Percentiles rank a stretch among this genome's conserved stretches.
phyloP scores from a whole-genome alignment of 2,329 filamentous ascomycete species.

The Hypoxylon sp. region DNA sequence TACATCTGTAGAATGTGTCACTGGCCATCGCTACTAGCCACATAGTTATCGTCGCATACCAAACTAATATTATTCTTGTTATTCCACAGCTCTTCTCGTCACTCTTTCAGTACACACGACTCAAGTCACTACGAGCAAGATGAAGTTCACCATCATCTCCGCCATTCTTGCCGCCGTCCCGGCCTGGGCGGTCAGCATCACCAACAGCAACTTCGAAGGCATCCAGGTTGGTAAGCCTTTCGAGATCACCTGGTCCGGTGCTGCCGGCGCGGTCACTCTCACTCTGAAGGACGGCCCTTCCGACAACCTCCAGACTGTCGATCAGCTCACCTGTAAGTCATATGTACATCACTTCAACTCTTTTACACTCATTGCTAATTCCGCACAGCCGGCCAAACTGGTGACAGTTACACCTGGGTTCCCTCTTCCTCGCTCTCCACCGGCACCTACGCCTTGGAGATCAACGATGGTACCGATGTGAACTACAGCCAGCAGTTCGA shows the following conservation, averaged over 20 bases:
- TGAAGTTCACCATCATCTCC: slow-evolving; percentile 54
- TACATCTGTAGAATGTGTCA: slow-evolving; percentile 11
- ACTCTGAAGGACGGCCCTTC: slow-evolving; percentile 59
- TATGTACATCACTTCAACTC: neutral
- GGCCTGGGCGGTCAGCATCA: slow-evolving; percentile 55
- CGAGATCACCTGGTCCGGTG: slow-evolving; percentile 61
- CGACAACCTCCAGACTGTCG: slow-evolving; percentile 56
- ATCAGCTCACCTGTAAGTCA: slow-evolving; percentile 57
- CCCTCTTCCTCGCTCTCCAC: slow-evolving; percentile 56
- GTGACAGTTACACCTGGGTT: slow-evolving; percentile 58
- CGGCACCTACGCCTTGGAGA: slow-evolving; percentile 64
- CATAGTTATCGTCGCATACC: slow-evolving; percentile 13
- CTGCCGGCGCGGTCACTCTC: slow-evolving; percentile 61
- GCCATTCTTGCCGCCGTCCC: slow-evolving; percentile 53
- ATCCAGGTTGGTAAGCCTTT: slow-evolving; percentile 60
- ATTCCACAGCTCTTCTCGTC: slow-evolving; percentile 38
- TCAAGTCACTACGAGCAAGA: slow-evolving; percentile 49
- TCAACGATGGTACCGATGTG: slow-evolving; percentile 57
- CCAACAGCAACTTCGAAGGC: slow-evolving; percentile 55
- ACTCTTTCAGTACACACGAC: slow-evolving; percentile 44
- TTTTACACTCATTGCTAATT: slow-evolving; percentile 30
- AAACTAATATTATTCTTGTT: slow-evolving; percentile 24
- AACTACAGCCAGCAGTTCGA: slow-evolving; percentile 64
- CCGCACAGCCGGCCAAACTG: slow-evolving; percentile 55
- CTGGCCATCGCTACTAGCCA: slow-evolving; percentile 1